Percentiles rank a stretch among this genome's conserved stretches.
phyloP scores from a whole-genome alignment of 208 protist genomes.

The Trichomonas vaginalis region DNA sequence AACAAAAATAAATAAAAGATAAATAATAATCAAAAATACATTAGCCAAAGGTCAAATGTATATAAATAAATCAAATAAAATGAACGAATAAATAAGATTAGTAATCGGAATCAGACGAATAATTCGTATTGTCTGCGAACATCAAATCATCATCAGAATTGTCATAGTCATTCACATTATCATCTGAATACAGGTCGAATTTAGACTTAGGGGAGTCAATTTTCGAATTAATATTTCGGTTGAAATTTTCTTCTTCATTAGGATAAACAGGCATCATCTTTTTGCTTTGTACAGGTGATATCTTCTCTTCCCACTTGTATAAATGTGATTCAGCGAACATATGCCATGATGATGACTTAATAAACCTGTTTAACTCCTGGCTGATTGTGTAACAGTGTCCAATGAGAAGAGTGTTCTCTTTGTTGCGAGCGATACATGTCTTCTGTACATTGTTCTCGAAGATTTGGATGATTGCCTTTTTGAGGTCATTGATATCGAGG shows the following conservation, averaged over 20 bases:
- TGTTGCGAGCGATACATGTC: neutral
- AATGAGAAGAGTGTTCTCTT: neutral
- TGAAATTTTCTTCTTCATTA: neutral
- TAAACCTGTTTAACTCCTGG: neutral
- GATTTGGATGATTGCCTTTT: neutral
- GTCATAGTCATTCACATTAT: neutral
- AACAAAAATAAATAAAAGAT: too few species aligned
- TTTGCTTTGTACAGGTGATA: neutral
- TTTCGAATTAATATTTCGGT: neutral
- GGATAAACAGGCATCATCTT: neutral
- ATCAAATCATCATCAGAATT: neutral
- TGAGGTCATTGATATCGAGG: neutral
- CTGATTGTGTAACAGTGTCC: neutral
- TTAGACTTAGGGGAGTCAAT: too few species aligned
- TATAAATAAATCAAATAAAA: too few species aligned
- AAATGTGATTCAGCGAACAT: neutral
- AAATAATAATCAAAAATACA: too few species aligned
- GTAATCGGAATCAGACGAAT: too few species aligned
- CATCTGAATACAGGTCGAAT: neutral
- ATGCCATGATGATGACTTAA: neutral
- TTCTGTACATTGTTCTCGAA: neutral
- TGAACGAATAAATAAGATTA: too few species aligned
- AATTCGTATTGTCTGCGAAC: neutral
- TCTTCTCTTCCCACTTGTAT: neutral
- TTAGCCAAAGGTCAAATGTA: too few species aligned